These are phyloP conservation scores for Acanthamoeba triangularis DNA, from an alignment of 208 protist species.

Conservation along the genomic window DNA sequence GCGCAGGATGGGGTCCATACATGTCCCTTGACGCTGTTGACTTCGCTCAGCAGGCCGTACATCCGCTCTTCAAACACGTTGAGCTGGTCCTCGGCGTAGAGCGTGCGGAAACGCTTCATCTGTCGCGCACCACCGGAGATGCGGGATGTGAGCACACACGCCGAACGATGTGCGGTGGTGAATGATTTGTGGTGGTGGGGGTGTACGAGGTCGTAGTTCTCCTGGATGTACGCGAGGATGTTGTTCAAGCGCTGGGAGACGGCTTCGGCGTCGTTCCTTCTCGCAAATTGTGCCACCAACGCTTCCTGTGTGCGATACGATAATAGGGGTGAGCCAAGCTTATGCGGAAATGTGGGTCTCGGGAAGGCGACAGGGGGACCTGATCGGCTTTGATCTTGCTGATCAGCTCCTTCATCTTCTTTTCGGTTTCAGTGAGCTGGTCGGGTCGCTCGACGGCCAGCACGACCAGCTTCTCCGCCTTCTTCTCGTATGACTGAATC, in stretches of 20 bases:
- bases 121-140: background rate
- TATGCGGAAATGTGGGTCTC: no score
- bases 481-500: background rate
- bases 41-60: conserved; percentile 12
- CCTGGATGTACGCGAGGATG: conserved; percentile 26
- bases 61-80: background rate
- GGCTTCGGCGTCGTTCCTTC: background rate
- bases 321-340: no score
- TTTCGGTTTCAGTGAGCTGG: background rate
- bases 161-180: background rate
- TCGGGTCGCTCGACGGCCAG: background rate
- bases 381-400: background rate
- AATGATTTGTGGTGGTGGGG: background rate
- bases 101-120: conserved; percentile 6
- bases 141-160: no score
- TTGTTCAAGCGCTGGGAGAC: background rate
- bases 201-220: conserved; percentile 20
- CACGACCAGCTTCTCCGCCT: background rate
- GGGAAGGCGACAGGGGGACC: no score
- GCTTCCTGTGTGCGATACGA: background rate
- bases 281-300: background rate
- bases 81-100: conserved; percentile 24
- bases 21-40: background rate
- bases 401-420: conserved; percentile 32
- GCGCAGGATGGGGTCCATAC: background rate